phyloP scores from a whole-genome alignment of 1,284 basidiomycete genomes.

The Testicularia cyperi region DNA sequence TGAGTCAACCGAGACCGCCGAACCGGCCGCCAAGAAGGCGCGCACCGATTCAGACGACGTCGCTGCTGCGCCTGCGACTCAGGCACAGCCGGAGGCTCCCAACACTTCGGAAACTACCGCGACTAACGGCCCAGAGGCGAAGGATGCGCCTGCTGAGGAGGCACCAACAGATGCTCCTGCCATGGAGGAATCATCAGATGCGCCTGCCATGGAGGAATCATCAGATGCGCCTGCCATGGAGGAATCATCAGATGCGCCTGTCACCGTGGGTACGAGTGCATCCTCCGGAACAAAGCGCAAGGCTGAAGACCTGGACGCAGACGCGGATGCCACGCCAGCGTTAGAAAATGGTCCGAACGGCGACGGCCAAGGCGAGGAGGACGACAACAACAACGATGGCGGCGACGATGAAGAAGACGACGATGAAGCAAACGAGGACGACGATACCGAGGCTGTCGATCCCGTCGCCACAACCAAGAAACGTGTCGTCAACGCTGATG shows the following conservation, averaged over 20 bases:
- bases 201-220: slow-evolving; percentile 50
- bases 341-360: slow-evolving; percentile 2
- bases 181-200: slow-evolving; percentile 53
- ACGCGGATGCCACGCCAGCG: slow-evolving; percentile 2
- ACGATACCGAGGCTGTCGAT: slow-evolving; percentile 40
- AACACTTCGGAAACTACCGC: slow-evolving; percentile 2
- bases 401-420: slow-evolving; percentile 67
- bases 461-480: slow-evolving; percentile 41
- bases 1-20: slow-evolving; percentile 61
- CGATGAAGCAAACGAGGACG: slow-evolving; percentile 66
- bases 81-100: neutral
- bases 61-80: neutral
- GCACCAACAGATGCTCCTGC: slow-evolving; percentile 25
- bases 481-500: slow-evolving; percentile 56
- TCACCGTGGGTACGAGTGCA: neutral
- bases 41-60: slow-evolving; percentile 13
- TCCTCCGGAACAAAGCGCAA: slow-evolving; percentile 74
- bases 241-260: slow-evolving; percentile 7
- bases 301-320: slow-evolving; percentile 63
- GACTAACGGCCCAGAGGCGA: slow-evolving; percentile 22
- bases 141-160: slow-evolving; percentile 12
- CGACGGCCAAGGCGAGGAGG: slow-evolving; percentile 35
- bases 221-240: slow-evolving; percentile 4
- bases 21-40: slow-evolving; percentile 21
- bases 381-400: slow-evolving; percentile 64